Evolutionary conservation across 176 grass and related monocot genomes (phyloP).

Genomic region (Triticum dicoccoides): DNA sequence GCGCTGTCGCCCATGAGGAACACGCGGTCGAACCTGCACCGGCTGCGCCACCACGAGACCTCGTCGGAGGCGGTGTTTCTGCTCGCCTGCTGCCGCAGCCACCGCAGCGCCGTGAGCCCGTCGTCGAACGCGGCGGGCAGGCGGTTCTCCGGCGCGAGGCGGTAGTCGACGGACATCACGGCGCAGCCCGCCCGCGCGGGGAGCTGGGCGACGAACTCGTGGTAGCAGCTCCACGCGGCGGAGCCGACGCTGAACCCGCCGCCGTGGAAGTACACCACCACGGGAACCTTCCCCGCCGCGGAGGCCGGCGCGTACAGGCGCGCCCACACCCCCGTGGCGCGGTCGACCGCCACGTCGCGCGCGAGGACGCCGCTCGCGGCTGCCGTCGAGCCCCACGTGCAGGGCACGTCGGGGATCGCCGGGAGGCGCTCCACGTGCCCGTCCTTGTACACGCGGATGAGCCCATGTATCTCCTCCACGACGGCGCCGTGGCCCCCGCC

Average conservation of each 20-base stretch:
- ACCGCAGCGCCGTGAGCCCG: slow-evolving; percentile 51
- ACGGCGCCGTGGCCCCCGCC: slow-evolving; percentile 41
- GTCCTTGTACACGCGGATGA: slow-evolving; percentile 70
- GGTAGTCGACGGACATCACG: slow-evolving; percentile 78
- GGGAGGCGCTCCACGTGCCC: slow-evolving; percentile 77
- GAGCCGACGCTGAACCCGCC: slow-evolving; percentile 95
- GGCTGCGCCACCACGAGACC: slow-evolving; percentile 43
- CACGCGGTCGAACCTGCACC: slow-evolving; percentile 69
- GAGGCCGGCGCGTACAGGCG: slow-evolving; percentile 61
- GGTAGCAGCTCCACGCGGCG: slow-evolving; percentile 89
- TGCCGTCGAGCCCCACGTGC: slow-evolving; percentile 52
- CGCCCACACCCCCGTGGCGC: slow-evolving; percentile 57
- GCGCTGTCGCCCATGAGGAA: slow-evolving; percentile 89
- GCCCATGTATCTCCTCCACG: slow-evolving; percentile 77
- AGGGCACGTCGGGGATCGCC: slow-evolving; percentile 57
- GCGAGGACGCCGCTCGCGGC: slow-evolving; percentile 39
- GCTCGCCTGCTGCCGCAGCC: slow-evolving; percentile 64
- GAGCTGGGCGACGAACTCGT: slow-evolving; percentile 69
- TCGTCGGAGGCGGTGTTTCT: slow-evolving; percentile 19
- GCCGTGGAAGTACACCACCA: slow-evolving; percentile 94
- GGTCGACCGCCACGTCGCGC: slow-evolving; percentile 50
- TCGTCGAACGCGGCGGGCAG: slow-evolving; percentile 74
- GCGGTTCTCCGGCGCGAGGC: slow-evolving; percentile 76
- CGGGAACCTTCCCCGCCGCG: slow-evolving; percentile 21
- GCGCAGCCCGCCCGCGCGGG: slow-evolving; percentile 50